phyloP scores from a whole-genome alignment of 1,284 basidiomycete genomes.

The Trametes hirsuta region DNA sequence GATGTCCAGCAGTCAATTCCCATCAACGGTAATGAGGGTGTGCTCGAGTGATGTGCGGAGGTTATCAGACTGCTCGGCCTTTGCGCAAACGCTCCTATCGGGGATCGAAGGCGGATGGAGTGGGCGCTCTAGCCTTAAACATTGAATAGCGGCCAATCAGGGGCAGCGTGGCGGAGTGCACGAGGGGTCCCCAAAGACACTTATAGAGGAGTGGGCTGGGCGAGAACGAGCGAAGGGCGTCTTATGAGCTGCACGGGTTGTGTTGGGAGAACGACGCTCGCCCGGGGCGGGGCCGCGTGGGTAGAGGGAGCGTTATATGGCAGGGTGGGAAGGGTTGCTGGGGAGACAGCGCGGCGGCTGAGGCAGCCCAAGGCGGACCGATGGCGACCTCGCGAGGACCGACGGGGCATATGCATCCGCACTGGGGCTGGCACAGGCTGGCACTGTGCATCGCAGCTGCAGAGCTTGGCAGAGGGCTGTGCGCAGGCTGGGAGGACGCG shows the following conservation, averaged over 20 bases:
- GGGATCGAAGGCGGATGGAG: neutral
- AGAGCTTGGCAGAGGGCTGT: too few species aligned
- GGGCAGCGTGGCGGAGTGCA: neutral
- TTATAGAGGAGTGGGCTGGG: neutral
- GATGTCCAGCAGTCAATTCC: too few species aligned
- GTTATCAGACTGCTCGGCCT: too few species aligned
- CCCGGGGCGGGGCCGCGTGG: neutral
- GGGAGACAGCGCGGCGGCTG: neutral
- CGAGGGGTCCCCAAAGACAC: neutral
- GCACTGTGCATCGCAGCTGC: too few species aligned
- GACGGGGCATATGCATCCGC: neutral
- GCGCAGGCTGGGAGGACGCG: neutral
- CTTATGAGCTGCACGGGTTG: conserved; percentile 8
- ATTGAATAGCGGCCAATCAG: neutral
- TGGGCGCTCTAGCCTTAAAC: neutral
- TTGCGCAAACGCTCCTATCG: too few species aligned
- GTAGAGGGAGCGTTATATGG: neutral
- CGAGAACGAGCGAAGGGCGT: conserved; percentile 5
- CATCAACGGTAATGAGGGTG: too few species aligned
- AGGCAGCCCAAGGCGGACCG: neutral
- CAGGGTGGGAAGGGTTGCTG: conserved; percentile 6
- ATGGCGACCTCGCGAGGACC: neutral
- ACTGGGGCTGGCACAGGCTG: too few species aligned
- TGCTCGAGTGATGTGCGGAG: too few species aligned
- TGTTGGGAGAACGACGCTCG: neutral